A percentile compares a stretch with the other conserved stretches of the same genome.
These are phyloP conservation scores for Phyllostachys edulis DNA, from an alignment of 176 grass and related monocot species.

Conservation along the genomic window DNA sequence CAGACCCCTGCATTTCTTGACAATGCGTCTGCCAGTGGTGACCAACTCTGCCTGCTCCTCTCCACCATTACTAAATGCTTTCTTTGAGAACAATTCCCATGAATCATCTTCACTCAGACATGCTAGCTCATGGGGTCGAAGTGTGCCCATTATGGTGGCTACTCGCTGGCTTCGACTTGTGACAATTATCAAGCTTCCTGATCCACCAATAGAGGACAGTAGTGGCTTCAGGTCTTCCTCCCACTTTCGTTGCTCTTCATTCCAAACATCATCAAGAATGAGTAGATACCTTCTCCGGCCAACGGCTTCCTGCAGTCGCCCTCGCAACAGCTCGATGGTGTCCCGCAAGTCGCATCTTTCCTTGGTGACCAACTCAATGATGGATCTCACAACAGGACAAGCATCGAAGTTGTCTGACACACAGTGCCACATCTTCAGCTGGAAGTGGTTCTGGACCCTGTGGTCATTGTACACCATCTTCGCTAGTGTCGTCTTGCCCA, in stretches of 20 bases:
- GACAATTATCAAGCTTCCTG: conserved; percentile 32
- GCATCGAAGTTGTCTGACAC: conserved; percentile 35
- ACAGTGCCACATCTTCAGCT: conserved; percentile 39
- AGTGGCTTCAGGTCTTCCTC: not conserved
- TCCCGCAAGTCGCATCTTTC: not conserved
- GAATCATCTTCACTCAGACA: conserved; percentile 3
- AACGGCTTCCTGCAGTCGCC: not conserved
- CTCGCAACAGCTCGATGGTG: not conserved
- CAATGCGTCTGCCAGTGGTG: not conserved
- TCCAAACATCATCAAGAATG: conserved; percentile 48
- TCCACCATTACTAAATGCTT: conserved; percentile 19
- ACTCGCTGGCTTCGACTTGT: conserved; percentile 28
- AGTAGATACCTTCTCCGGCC: not conserved
- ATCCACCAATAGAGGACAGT: not conserved
- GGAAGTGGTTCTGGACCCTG: conserved; percentile 13
- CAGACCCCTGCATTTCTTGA: conserved; percentile 24
- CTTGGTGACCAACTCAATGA: conserved; percentile 7
- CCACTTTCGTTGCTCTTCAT: conserved; percentile 15
- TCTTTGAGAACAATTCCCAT: conserved; percentile 36
- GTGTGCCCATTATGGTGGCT: conserved; percentile 10
- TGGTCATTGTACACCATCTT: conserved; percentile 40
- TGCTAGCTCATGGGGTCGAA: not conserved
- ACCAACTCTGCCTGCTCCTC: not conserved
- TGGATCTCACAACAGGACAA: not conserved
- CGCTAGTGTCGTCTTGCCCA: conserved; percentile 48